Conservation (phyloP, 768 basidiomycete genomes). For the Tephrocybe rancida region DNA sequence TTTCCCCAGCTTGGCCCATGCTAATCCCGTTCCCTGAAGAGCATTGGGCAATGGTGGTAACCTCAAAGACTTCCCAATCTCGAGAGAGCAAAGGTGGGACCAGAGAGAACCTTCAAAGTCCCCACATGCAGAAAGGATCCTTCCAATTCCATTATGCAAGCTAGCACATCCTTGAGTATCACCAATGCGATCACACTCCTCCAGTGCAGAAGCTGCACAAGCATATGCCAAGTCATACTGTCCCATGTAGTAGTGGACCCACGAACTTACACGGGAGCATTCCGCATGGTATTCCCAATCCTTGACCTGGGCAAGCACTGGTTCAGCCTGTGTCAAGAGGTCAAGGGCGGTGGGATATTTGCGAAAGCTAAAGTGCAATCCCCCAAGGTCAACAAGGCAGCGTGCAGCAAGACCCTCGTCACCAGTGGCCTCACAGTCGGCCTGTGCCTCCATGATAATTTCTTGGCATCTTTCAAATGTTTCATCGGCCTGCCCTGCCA, state of each 20-base stretch:
- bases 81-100: not conserved
- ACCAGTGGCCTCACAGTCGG: not conserved
- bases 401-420: not conserved
- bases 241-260: not conserved
- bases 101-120: not conserved
- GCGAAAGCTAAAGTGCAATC: not conserved
- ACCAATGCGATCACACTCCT: not conserved
- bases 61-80: not conserved
- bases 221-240: not conserved
- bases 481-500: too few species aligned
- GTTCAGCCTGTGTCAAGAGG: not conserved
- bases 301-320: not conserved
- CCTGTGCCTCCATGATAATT: not conserved
- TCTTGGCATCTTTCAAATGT: not conserved
- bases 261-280: not conserved
- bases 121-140: too few species aligned
- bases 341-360: not conserved
- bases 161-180: not conserved
- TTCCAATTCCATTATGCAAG: too few species aligned
- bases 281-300: not conserved
- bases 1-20: not conserved
- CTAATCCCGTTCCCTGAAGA: constrained; percentile 4
- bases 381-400: not conserved
- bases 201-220: too few species aligned
- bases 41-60: too few species aligned